These are phyloP conservation scores for Nectriaceae sp. DNA, from an alignment of 2,329 filamentous ascomycete genomes.

Conservation along the genomic window DNA sequence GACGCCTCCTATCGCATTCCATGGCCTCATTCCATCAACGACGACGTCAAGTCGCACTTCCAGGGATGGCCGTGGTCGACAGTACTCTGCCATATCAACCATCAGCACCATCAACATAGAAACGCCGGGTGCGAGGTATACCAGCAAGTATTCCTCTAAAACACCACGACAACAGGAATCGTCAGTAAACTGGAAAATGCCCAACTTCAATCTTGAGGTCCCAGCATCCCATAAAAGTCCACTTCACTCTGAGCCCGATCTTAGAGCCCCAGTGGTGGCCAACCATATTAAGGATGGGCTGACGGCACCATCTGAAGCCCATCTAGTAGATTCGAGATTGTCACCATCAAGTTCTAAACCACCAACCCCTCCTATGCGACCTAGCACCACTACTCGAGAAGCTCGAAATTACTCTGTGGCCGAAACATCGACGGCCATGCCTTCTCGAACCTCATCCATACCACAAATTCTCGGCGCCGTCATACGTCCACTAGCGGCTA, in stretches of 20 bases:
- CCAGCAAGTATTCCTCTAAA: constrained; percentile 4
- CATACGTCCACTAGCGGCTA: no score
- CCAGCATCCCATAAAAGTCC: not conserved
- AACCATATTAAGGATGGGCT: not conserved
- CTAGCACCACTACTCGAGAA: not conserved
- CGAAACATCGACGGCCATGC: not conserved
- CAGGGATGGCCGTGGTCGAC: constrained; percentile 10
- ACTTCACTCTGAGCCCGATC: constrained; percentile 3
- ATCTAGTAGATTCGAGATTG: not conserved
- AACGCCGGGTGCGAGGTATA: constrained; percentile 2
- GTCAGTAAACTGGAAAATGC: not conserved
- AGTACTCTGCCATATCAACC: constrained; percentile 16
- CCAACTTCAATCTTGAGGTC: not conserved
- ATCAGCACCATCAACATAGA: constrained; percentile 19
- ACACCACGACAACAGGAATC: not conserved
- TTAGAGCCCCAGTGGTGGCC: not conserved
- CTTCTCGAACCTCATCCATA: not conserved
- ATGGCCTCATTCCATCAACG: constrained; percentile 35
- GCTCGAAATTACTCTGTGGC: not conserved
- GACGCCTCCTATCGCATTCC: constrained; percentile 33
- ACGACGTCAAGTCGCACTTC: constrained; percentile 20
- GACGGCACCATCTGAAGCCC: constrained; percentile 2
- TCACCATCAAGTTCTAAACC: not conserved
- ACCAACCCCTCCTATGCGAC: not conserved
- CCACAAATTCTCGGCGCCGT: no score